A percentile compares a stretch with the other conserved stretches of the same genome.
These are phyloP conservation scores for Lachancea quebecensis DNA, from an alignment of 805 yeast species.

Conservation along the genomic window DNA sequence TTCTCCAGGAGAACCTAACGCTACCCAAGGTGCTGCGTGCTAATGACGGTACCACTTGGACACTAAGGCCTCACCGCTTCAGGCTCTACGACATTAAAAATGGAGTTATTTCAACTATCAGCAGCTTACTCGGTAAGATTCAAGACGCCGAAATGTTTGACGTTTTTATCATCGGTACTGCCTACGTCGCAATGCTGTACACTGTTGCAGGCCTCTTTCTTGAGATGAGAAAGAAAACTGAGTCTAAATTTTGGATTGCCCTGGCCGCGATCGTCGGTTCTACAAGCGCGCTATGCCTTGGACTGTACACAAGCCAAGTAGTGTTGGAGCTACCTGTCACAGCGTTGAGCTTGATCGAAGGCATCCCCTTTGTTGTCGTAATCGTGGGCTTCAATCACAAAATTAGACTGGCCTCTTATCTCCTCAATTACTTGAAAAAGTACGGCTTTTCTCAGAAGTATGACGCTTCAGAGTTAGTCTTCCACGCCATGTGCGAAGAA, in stretches of 20 bases:
- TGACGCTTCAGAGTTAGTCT: slow-evolving; percentile 27
- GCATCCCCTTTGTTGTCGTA: slow-evolving; percentile 87
- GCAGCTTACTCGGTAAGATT: slow-evolving; percentile 40
- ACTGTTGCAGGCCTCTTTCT: slow-evolving; percentile 67
- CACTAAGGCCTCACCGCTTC: slow-evolving; percentile 46
- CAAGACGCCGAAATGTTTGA: slow-evolving; percentile 81
- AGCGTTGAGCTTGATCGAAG: slow-evolving; percentile 73
- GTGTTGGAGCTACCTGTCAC: slow-evolving; percentile 57
- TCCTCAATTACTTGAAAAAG: slow-evolving; percentile 35
- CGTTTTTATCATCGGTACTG: slow-evolving; percentile 67
- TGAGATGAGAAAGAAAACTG: slow-evolving; percentile 64
- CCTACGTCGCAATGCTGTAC: slow-evolving; percentile 83
- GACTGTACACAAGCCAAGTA: slow-evolving; percentile 56
- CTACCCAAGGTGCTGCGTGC: slow-evolving; percentile 19
- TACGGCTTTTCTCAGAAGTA: slow-evolving; percentile 30
- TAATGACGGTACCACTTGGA: slow-evolving; percentile 50
- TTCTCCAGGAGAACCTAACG: slow-evolving; percentile 20
- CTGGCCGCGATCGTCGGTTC: slow-evolving; percentile 73
- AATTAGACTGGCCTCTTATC: slow-evolving; percentile 58
- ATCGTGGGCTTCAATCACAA: slow-evolving; percentile 89
- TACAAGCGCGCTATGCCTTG: slow-evolving; percentile 75
- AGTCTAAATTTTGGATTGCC: slow-evolving; percentile 84
- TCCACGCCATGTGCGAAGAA: slow-evolving; percentile 32
- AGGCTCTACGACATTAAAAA: slow-evolving; percentile 52
- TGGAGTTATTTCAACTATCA: slow-evolving; percentile 37